Percentiles rank a stretch among this genome's conserved stretches.
Conservation (phyloP, 1,139 yeast species). For the Petasospora fabianii region DNA sequence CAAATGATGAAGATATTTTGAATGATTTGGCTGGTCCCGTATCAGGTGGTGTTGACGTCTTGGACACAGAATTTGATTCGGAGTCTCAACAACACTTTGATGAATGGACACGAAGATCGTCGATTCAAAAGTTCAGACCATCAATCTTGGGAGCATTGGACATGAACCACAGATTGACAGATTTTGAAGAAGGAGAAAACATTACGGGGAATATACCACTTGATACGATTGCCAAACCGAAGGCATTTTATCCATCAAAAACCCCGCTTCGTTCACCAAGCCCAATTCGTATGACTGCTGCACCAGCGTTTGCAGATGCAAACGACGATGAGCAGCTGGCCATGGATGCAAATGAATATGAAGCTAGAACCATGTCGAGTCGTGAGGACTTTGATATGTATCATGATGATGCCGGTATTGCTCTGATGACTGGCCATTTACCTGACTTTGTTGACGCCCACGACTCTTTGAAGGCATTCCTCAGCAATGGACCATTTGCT, state of each 20-base stretch:
- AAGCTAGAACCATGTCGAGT: slow-evolving; percentile 20
- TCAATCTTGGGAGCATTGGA: slow-evolving; percentile 43
- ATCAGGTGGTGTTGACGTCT: slow-evolving; percentile 18
- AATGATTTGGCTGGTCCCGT: slow-evolving; percentile 14
- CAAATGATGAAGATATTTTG: slow-evolving; percentile 29
- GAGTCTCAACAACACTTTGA: slow-evolving; percentile 15
- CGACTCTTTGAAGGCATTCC: slow-evolving; percentile 4
- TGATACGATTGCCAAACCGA: too few species aligned
- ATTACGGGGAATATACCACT: too few species aligned
- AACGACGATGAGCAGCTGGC: slow-evolving; percentile 6
- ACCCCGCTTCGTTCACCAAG: not conserved
- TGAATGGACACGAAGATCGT: slow-evolving; percentile 20
- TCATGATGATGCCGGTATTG: slow-evolving; percentile 9
- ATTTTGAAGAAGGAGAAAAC: slow-evolving; percentile 9
- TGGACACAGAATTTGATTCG: slow-evolving; percentile 16
- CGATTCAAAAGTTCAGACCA: slow-evolving; percentile 32
- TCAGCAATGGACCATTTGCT: slow-evolving; percentile 4
- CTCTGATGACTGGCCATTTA: slow-evolving; percentile 2
- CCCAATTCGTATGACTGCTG: slow-evolving; percentile 18
- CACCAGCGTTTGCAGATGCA: slow-evolving; percentile 17
- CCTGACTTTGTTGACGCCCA: slow-evolving; percentile 11
- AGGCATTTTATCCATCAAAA: slow-evolving; percentile 5
- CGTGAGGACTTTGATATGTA: slow-evolving; percentile 15
- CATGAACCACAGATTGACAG: slow-evolving; percentile 26
- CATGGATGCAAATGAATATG: slow-evolving; percentile 12